Evolutionary conservation across 2,329 filamentous ascomycete species (phyloP), one percentile per base, ranked within the genome.

Genomic region (Camptophora hylomeconis): DNA sequence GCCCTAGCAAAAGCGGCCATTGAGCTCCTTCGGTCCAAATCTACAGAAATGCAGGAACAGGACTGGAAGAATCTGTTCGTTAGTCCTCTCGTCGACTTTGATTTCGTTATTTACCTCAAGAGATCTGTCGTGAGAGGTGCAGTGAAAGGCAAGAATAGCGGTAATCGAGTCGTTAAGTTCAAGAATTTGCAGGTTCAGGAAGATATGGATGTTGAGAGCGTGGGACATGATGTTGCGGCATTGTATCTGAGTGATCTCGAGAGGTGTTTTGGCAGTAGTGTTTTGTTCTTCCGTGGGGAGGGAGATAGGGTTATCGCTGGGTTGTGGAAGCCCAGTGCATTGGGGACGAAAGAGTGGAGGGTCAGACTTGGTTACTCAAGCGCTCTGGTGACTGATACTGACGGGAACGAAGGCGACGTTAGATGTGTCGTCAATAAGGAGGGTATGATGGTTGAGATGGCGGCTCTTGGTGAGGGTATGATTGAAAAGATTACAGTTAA

Each of bases 221-320:
- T 75, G 4, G 67, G 71, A 2, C 67, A 69, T 13, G 63, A 75
- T n/a, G 70, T 79, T 0, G 59, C 74, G 1, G 55, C 60, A 6
- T 59, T 72, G 6, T 75, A 87, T 33, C 53, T 84, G 10, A 54
- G 61, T 10, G 80, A 89, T 45, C 58, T 95, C 8, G 61, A 72
- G 38, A 58, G 57, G 3, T 51, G 72, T 2, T 94, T 84, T 48
- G 67, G 67, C 3, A 67, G 75, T 19, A 69, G 72, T 3, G 58
- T 92, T 18, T 59, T 94, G 2, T 82, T 94, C 53, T 94, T 95
- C 61, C 68, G 75, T 39, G 76, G 83, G 17, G 64, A 73, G 14
- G 63, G 35, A 3, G 37, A 34, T 12, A 32, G 71, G 32, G 48
- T 66, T 5, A 65, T 80, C 49, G 68, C 67, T 7, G 75, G 73